phyloP scores from a whole-genome alignment of 1,284 basidiomycete species.

The Polyporus tsugae region DNA sequence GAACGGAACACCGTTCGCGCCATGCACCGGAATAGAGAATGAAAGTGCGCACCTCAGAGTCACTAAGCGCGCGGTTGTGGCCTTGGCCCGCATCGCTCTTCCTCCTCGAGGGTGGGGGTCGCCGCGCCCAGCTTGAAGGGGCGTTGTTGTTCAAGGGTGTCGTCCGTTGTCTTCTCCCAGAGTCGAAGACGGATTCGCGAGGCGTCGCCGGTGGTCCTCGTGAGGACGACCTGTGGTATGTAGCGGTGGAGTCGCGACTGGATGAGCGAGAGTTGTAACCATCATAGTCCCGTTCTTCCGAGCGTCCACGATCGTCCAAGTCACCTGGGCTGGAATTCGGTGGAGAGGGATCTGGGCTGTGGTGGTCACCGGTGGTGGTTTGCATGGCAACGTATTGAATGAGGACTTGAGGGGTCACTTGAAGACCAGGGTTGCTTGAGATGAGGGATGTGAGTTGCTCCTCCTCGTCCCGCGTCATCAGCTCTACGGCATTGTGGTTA shows the following conservation, averaged over 20 bases:
- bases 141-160: conserved; percentile 65
- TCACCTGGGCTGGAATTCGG: conserved; percentile 22
- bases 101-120: conserved; percentile 67
- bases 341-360: conserved; percentile 44
- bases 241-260: conserved; percentile 60
- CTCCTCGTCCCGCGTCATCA: conserved; percentile 67
- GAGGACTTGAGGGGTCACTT: conserved; percentile 72
- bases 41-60: conserved; percentile 66
- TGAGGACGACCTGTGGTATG: conserved; percentile 51
- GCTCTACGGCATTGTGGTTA: conserved; percentile 61
- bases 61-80: conserved; percentile 56
- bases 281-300: conserved; percentile 45
- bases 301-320: conserved; percentile 39
- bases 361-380: conserved; percentile 57
- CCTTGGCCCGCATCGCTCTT: conserved; percentile 75
- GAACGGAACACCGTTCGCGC: background rate
- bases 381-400: conserved; percentile 71
- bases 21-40: background rate
- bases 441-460: conserved; percentile 62
- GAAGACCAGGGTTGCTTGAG: conserved; percentile 64
- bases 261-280: conserved; percentile 58
- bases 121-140: conserved; percentile 77
- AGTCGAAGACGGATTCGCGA: conserved; percentile 68
- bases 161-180: conserved; percentile 67
- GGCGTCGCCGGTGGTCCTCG: conserved; percentile 53